These are phyloP conservation scores for Albugo candida DNA, from an alignment of 352 stramenopile species.

Conservation along the genomic window DNA sequence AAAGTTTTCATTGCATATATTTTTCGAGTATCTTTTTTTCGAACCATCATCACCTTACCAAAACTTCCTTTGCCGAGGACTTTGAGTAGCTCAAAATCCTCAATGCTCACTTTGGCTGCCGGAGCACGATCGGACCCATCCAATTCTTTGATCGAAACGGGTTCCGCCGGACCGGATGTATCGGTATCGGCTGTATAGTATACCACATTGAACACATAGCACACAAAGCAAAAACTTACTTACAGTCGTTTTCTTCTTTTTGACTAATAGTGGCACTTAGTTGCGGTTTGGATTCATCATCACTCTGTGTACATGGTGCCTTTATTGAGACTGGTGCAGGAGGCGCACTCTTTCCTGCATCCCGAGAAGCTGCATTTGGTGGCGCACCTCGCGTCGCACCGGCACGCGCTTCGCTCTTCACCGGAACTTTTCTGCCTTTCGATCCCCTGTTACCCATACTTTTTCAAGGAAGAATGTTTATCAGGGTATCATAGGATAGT, in stretches of 20 bases:
- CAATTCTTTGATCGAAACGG: slow-evolving; percentile 68
- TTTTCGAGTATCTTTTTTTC: slow-evolving; percentile 85
- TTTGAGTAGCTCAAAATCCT: slow-evolving; percentile 87
- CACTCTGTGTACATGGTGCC: slow-evolving; percentile 7
- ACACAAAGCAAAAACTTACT: slow-evolving; percentile 4
- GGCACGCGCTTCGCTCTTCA: slow-evolving; percentile 69
- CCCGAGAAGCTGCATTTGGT: slow-evolving; percentile 20
- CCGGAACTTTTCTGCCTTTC: slow-evolving; percentile 49
- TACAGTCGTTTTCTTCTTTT: slow-evolving; percentile 41
- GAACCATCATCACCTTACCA: slow-evolving; percentile 91
- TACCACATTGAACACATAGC: neutral
- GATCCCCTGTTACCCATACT: slow-evolving; percentile 73
- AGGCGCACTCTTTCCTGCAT: slow-evolving; percentile 49
- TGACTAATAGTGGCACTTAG: neutral
- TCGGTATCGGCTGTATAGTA: slow-evolving; percentile 35
- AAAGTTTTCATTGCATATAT: slow-evolving; percentile 94
- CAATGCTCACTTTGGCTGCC: slow-evolving; percentile 72
- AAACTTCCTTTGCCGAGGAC: slow-evolving; percentile 91
- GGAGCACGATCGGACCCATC: slow-evolving; percentile 26
- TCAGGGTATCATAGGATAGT: too few relatives aligned
- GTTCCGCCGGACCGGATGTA: slow-evolving; percentile 57
- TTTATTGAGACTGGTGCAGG: slow-evolving; percentile 28
- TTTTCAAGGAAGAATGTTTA: neutral
- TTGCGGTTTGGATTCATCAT: neutral
- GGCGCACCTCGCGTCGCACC: slow-evolving; percentile 33